A percentile compares a stretch with the other conserved stretches of the same genome.
These are phyloP conservation scores for Trichosporon sp. DNA, from an alignment of 1,284 basidiomycete species.

Conservation along the genomic window DNA sequence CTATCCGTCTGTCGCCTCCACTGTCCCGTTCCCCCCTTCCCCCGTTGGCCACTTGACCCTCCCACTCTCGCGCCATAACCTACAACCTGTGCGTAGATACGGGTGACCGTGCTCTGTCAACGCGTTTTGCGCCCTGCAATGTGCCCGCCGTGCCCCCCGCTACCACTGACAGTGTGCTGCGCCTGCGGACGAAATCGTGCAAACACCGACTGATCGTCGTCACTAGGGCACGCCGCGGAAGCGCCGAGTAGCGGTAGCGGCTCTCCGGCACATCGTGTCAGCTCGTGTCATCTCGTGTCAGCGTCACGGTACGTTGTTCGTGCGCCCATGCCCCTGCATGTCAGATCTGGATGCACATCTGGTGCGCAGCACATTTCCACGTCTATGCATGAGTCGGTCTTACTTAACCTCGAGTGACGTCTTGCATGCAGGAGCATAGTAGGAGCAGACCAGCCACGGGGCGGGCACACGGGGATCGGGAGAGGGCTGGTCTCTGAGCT, in stretches of 20 bases:
- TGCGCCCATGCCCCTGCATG: not conserved
- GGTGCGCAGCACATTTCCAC: not conserved
- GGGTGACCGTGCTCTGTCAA: not conserved
- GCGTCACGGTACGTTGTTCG: slow-evolving; percentile 2
- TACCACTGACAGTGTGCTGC: not conserved
- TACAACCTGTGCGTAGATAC: not conserved
- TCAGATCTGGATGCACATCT: not conserved
- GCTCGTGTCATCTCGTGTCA: not conserved
- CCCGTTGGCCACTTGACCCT: too few relatives aligned
- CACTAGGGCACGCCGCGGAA: too few relatives aligned
- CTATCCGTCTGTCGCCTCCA: not conserved
- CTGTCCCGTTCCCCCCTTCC: too few relatives aligned
- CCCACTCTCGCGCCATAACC: not conserved
- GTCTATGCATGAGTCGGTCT: not conserved
- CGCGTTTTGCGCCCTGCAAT: too few relatives aligned
- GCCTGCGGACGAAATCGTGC: slow-evolving; percentile 3
- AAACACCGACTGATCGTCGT: slow-evolving; percentile 9
- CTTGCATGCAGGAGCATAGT: not conserved
- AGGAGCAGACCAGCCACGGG: not conserved
- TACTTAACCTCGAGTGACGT: not conserved
- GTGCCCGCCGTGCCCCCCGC: too few relatives aligned
- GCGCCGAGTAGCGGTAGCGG: not conserved
- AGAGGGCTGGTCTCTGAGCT: not conserved
- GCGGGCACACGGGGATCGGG: not conserved
- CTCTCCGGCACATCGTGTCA: not conserved